Evolutionary conservation across 2,329 filamentous ascomycete genomes (phyloP).

Genomic region (Penicillium sclerotigenum): DNA sequence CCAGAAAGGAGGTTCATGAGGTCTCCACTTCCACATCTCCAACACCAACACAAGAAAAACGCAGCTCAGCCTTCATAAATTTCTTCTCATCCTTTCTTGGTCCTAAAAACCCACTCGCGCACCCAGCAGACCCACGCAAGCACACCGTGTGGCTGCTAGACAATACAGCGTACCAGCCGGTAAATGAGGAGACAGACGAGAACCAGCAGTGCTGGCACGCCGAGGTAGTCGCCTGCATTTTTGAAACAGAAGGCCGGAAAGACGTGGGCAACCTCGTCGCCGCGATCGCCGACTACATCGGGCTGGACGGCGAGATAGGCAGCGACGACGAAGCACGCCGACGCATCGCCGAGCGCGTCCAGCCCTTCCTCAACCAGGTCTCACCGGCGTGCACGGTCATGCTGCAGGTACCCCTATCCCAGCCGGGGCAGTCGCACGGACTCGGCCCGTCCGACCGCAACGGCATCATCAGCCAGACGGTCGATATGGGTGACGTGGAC

Average conservation of each 20-base stretch:
- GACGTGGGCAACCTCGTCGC: constrained; percentile 66
- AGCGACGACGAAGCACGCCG: constrained; percentile 54
- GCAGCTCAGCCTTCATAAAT: constrained; percentile 16
- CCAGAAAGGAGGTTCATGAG: neutral
- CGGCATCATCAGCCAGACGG: constrained; percentile 66
- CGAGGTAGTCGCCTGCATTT: constrained; percentile 79
- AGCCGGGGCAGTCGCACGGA: constrained; percentile 43
- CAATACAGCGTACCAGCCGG: constrained; percentile 71
- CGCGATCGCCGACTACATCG: constrained; percentile 66
- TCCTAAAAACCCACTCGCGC: constrained; percentile 56
- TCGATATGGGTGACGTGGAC: constrained; percentile 50
- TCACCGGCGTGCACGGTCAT: constrained; percentile 66
- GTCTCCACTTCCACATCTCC: neutral
- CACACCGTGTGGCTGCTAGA: constrained; percentile 87
- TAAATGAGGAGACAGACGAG: constrained; percentile 28
- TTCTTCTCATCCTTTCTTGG: constrained; percentile 36
- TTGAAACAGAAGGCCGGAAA: constrained; percentile 67
- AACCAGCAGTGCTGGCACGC: constrained; percentile 61
- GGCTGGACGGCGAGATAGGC: constrained; percentile 57
- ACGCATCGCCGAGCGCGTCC: constrained; percentile 56
- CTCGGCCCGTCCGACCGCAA: constrained; percentile 69
- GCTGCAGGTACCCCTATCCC: constrained; percentile 58
- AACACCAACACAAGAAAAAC: constrained; percentile 9
- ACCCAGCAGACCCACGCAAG: constrained; percentile 56
- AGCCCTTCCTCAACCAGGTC: constrained; percentile 74